These are phyloP conservation scores for Cucurbitaria berberidis DNA, from an alignment of 2,329 filamentous ascomycete genomes.

Conservation along the genomic window DNA sequence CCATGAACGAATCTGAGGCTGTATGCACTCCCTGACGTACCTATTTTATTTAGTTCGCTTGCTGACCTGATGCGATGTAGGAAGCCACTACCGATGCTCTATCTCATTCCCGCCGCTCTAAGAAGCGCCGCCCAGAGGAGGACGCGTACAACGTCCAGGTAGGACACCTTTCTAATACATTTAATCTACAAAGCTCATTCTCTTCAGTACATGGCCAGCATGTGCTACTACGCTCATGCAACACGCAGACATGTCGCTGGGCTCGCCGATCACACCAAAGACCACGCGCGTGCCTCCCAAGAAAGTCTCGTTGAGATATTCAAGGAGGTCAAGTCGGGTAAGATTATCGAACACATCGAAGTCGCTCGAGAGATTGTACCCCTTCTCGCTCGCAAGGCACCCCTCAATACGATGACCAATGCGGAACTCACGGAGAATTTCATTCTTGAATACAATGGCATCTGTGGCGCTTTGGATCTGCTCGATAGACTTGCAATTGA, in stretches of 20 bases:
- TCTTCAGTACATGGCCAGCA: slow-evolving; percentile 8
- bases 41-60: neutral
- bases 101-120: neutral
- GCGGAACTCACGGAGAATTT: slow-evolving; percentile 1
- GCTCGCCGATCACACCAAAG: neutral
- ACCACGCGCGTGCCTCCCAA: slow-evolving; percentile 3
- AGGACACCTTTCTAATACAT: neutral
- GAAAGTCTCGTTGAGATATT: slow-evolving; percentile 7
- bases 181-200: neutral
- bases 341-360: neutral
- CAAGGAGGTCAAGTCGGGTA: neutral
- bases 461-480: slow-evolving; percentile 1
- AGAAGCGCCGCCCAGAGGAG: neutral
- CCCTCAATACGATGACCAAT: neutral
- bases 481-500: neutral
- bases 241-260: neutral
- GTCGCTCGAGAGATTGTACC: slow-evolving; percentile 6
- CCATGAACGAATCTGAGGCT: neutral
- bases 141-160: neutral
- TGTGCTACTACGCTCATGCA: slow-evolving; percentile 6
- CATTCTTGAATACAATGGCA: slow-evolving; percentile 2
- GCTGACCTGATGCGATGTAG: neutral
- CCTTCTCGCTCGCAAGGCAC: slow-evolving; percentile 2
- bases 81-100: neutral
- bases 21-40: neutral